phyloP scores from a whole-genome alignment of 306 rosid species.

The Adenanthera pavonina region DNA sequence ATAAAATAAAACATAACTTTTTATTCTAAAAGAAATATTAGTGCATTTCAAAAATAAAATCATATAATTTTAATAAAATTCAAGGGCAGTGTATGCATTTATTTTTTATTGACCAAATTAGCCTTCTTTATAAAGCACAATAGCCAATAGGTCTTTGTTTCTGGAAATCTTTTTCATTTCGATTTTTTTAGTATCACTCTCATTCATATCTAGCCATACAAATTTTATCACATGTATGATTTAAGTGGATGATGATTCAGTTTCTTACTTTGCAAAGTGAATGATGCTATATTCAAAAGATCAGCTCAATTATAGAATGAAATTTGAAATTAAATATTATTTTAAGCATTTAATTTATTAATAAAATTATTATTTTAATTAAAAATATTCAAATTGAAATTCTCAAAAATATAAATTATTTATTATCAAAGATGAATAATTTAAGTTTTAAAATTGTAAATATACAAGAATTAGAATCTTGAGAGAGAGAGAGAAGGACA shows the following conservation, averaged over 20 bases:
- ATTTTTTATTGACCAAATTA: not conserved
- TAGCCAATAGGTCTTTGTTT: not conserved
- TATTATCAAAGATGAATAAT: no score
- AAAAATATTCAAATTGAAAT: not conserved
- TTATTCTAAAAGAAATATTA: not conserved
- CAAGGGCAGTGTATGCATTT: not conserved
- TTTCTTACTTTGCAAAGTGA: not conserved
- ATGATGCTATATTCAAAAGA: not conserved
- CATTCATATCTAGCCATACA: not conserved
- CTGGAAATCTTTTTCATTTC: not conserved
- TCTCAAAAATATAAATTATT: no score
- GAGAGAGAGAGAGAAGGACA: not conserved
- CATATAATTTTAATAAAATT: not conserved
- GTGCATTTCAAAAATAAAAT: not conserved
- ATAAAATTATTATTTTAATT: not conserved
- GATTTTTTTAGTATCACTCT: not conserved
- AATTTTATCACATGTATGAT: not conserved
- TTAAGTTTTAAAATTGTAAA: no score
- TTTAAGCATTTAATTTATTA: not conserved
- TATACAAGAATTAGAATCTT: no score
- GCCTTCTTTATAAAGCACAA: not conserved
- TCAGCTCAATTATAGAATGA: not conserved
- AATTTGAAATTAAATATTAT: not conserved
- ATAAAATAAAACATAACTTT: not conserved
- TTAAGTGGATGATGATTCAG: not conserved